Conservation (phyloP, 805 yeast species). For the Metschnikowia anglica region DNA sequence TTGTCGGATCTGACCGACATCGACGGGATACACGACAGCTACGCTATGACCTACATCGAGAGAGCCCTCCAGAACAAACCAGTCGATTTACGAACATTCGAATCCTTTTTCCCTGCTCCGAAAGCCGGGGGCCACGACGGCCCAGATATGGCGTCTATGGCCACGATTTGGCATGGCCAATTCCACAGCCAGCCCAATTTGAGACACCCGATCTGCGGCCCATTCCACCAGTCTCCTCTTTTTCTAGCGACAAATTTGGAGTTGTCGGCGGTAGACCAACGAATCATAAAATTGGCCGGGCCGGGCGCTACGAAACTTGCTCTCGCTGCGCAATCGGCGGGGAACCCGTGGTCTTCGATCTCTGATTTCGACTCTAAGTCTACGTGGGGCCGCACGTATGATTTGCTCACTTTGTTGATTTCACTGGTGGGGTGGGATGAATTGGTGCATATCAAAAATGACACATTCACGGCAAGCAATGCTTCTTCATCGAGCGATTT, state of each 20-base stretch:
- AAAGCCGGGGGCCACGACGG: not conserved
- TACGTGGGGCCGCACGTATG: constrained; percentile 53
- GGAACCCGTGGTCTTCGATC: constrained; percentile 27
- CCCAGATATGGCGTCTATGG: constrained; percentile 28
- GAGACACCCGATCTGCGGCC: constrained; percentile 39
- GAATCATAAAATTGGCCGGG: constrained; percentile 29
- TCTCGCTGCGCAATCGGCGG: constrained; percentile 34
- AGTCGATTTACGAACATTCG: constrained; percentile 15
- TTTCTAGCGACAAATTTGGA: constrained; percentile 33
- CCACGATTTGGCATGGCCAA: constrained; percentile 34
- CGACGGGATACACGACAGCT: constrained; percentile 16
- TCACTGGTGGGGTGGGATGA: constrained; percentile 81
- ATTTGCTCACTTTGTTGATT: constrained; percentile 65
- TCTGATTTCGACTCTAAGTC: constrained; percentile 35
- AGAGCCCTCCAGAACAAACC: constrained; percentile 8
- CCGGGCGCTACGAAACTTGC: constrained; percentile 27
- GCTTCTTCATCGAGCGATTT: constrained; percentile 1
- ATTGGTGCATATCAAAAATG: constrained; percentile 61
- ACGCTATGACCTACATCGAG: constrained; percentile 12
- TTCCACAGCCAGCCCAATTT: constrained; percentile 30
- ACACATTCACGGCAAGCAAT: constrained; percentile 50
- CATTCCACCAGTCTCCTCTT: constrained; percentile 40
- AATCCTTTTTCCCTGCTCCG: constrained; percentile 19
- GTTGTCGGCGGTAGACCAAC: constrained; percentile 35
- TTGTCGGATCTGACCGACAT: constrained; percentile 6